These are phyloP conservation scores for Hibiscus trionum DNA, from an alignment of 345 rosid species.

Conservation along the genomic window DNA sequence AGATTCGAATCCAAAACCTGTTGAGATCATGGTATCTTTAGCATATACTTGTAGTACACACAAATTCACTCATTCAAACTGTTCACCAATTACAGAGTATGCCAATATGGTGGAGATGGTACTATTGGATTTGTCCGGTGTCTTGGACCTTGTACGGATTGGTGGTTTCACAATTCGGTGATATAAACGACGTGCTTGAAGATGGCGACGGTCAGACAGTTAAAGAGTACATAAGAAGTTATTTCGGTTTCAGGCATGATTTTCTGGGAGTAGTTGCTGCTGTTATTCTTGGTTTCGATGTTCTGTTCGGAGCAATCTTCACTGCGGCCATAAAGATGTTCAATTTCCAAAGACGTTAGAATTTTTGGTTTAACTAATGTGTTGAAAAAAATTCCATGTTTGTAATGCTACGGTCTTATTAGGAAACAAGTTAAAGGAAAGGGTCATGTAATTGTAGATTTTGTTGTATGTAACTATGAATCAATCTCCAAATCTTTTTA, in stretches of 20 bases:
- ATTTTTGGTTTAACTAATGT: background rate
- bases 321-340: slow-evolving; percentile 8
- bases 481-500: too few species aligned
- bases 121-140: slow-evolving; percentile 40
- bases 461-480: background rate
- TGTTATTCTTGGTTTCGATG: slow-evolving; percentile 3
- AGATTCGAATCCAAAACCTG: background rate
- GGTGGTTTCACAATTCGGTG: slow-evolving; percentile 39
- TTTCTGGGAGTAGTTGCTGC: slow-evolving; percentile 13
- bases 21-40: background rate
- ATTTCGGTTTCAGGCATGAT: slow-evolving; percentile 13
- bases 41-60: background rate
- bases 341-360: slow-evolving; percentile 23
- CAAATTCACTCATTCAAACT: background rate
- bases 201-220: slow-evolving; percentile 5
- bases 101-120: slow-evolving; percentile 29
- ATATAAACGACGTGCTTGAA: background rate
- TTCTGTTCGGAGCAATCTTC: slow-evolving; percentile 16
- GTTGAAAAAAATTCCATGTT: background rate
- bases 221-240: slow-evolving; percentile 13
- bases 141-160: slow-evolving; percentile 49
- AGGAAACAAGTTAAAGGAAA: background rate
- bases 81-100: slow-evolving; percentile 2
- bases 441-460: background rate
- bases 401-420: background rate